A percentile compares a stretch with the other conserved stretches of the same genome.
Evolutionary conservation across 495 filamentous ascomycete genomes (phyloP).

Genomic region (Neurospora tetraspora): DNA sequence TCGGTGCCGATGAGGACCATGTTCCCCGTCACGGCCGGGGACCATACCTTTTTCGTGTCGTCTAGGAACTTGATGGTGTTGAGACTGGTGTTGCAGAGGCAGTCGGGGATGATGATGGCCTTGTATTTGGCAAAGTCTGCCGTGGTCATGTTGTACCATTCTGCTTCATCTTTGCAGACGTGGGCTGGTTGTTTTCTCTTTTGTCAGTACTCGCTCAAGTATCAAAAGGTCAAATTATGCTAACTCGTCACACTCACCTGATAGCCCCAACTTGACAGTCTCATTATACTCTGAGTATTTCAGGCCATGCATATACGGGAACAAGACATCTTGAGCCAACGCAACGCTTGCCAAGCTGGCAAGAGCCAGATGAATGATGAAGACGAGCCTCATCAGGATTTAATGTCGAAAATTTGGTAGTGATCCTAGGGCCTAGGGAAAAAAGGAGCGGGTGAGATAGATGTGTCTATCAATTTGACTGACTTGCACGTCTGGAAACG

Average conservation of each 20-base stretch:
- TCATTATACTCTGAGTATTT: conserved; percentile 13
- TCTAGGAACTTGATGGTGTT: conserved; percentile 20
- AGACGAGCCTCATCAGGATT: conserved; percentile 10
- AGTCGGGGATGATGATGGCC: conserved; percentile 21
- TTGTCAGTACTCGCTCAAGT: conserved; percentile 2
- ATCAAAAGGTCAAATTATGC: background rate
- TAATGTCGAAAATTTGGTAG: background rate
- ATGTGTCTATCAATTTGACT: background rate
- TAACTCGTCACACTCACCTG: conserved; percentile 6
- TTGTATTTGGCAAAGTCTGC: conserved; percentile 23
- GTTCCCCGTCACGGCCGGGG: conserved; percentile 23
- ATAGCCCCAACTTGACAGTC: conserved; percentile 6
- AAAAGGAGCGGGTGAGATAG: background rate
- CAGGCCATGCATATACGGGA: conserved; percentile 12
- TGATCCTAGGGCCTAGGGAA: background rate
- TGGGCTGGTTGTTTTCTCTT: conserved; percentile 14
- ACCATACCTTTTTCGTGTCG: conserved; percentile 20
- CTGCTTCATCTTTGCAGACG: conserved; percentile 16
- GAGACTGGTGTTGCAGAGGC: conserved; percentile 17
- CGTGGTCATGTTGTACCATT: conserved; percentile 23
- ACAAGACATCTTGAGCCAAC: conserved; percentile 9
- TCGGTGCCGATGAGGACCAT: conserved; percentile 23
- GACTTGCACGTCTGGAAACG: conserved; percentile 3
- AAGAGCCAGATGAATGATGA: conserved; percentile 9
- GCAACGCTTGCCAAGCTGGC: conserved; percentile 8